phyloP scores from a whole-genome alignment of 2,329 filamentous ascomycete species.

The Cladosporium sp. region DNA sequence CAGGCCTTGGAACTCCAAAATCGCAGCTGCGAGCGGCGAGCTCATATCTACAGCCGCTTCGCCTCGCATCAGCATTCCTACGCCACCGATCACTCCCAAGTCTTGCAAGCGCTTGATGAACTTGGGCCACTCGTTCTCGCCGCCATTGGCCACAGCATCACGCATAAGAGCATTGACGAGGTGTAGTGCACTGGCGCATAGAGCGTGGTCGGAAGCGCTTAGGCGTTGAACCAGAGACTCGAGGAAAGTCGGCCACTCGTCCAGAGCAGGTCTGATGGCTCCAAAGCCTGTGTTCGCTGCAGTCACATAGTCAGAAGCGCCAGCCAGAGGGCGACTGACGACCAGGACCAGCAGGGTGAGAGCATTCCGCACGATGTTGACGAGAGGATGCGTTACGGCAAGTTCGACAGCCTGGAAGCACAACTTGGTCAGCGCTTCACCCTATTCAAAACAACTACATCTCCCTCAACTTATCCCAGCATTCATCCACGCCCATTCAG shows the following conservation, averaged over 20 bases:
- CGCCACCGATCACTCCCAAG: slow-evolving; percentile 84
- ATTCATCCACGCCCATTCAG: background rate
- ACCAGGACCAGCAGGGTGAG: slow-evolving; percentile 95
- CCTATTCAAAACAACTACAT: background rate
- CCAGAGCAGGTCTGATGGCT: slow-evolving; percentile 85
- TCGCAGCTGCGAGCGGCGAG: slow-evolving; percentile 78
- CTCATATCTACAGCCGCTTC: slow-evolving; percentile 86
- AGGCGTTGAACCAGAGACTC: slow-evolving; percentile 89
- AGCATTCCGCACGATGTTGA: slow-evolving; percentile 93
- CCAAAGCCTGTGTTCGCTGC: slow-evolving; percentile 78
- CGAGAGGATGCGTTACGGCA: slow-evolving; percentile 89
- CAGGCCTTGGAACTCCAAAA: slow-evolving; percentile 88
- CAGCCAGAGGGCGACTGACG: slow-evolving; percentile 64
- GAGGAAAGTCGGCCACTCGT: slow-evolving; percentile 87
- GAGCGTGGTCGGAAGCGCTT: slow-evolving; percentile 87
- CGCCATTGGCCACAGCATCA: slow-evolving; percentile 77
- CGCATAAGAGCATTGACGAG: slow-evolving; percentile 93
- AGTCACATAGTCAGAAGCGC: slow-evolving; percentile 38
- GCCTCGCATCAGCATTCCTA: slow-evolving; percentile 89
- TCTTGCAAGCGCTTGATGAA: slow-evolving; percentile 94
- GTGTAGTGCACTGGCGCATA: slow-evolving; percentile 93
- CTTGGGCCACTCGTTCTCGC: slow-evolving; percentile 82
- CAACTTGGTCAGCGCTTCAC: background rate
- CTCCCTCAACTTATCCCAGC: background rate
- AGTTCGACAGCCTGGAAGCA: slow-evolving; percentile 69